Evolutionary conservation across 2,329 filamentous ascomycete species (phyloP).

Genomic region (Gaeumannomyces tritici): DNA sequence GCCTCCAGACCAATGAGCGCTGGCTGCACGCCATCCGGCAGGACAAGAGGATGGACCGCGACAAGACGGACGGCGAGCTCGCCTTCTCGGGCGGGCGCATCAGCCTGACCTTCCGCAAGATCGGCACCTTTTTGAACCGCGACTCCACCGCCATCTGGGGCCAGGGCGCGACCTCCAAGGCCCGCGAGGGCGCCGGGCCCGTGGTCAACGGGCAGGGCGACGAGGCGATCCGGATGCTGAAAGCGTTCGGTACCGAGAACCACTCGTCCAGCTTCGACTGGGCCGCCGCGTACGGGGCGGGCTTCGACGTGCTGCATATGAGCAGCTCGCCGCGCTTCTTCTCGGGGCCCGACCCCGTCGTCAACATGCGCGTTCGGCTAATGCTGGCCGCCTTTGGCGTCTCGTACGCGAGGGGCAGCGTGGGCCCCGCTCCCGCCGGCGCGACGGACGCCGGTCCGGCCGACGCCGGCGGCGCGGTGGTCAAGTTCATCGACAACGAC

Average conservation of each 20-base stretch:
- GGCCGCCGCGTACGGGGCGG: slow-evolving; percentile 63
- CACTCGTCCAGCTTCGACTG: slow-evolving; percentile 63
- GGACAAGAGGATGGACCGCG: slow-evolving; percentile 63
- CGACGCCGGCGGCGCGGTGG: slow-evolving; percentile 10
- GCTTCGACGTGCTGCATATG: slow-evolving; percentile 76
- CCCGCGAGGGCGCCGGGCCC: slow-evolving; percentile 42
- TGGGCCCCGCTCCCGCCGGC: slow-evolving; percentile 19
- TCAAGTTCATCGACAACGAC: slow-evolving; percentile 49
- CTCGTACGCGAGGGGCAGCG: slow-evolving; percentile 34
- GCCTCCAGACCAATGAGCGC: slow-evolving; percentile 67
- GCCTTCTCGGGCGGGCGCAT: slow-evolving; percentile 71
- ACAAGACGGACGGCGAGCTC: slow-evolving; percentile 62
- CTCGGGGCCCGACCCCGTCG: slow-evolving; percentile 32
- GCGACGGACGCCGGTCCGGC: slow-evolving; percentile 12
- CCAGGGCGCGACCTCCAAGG: slow-evolving; percentile 72
- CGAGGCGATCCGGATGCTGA: slow-evolving; percentile 60
- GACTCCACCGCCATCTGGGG: slow-evolving; percentile 73
- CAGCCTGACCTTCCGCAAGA: slow-evolving; percentile 81
- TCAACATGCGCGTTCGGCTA: slow-evolving; percentile 39
- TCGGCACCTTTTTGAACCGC: slow-evolving; percentile 71
- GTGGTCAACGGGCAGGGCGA: slow-evolving; percentile 62
- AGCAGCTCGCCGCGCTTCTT: slow-evolving; percentile 41
- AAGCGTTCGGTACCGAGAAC: slow-evolving; percentile 81
- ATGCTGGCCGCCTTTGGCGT: slow-evolving; percentile 40
- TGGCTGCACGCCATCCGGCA: slow-evolving; percentile 91